These are phyloP conservation scores for Lophiostoma macrostomum DNA, from an alignment of 495 filamentous ascomycete genomes.

Conservation along the genomic window DNA sequence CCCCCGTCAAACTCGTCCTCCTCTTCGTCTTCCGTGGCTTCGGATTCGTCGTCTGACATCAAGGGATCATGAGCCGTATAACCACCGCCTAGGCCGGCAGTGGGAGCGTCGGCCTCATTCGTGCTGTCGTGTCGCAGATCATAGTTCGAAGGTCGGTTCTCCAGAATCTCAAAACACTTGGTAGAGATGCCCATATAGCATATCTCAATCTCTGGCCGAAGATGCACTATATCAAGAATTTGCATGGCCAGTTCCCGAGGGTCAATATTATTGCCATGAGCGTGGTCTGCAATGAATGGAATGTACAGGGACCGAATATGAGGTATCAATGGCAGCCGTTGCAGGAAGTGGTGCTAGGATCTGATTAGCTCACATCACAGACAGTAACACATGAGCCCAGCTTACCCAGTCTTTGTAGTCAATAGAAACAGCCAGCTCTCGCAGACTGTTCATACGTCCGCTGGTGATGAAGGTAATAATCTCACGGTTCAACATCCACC, in stretches of 20 bases:
- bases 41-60: constrained; percentile 52
- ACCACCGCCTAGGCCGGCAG: constrained; percentile 12
- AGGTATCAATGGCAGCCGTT: constrained; percentile 70
- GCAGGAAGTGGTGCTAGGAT: constrained; percentile 87
- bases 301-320: constrained; percentile 78
- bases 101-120: constrained; percentile 26
- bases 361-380: constrained; percentile 29
- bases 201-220: constrained; percentile 80
- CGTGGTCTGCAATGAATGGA: constrained; percentile 64
- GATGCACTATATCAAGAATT: constrained; percentile 78
- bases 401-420: constrained; percentile 86
- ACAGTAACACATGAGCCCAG: background rate
- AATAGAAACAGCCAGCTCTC: constrained; percentile 73
- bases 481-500: constrained; percentile 76
- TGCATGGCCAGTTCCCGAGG: constrained; percentile 76
- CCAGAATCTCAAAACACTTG: constrained; percentile 89
- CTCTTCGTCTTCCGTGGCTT: constrained; percentile 48
- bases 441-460: constrained; percentile 72
- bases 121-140: constrained; percentile 34
- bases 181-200: constrained; percentile 75
- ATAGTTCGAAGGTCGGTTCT: constrained; percentile 54
- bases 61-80: constrained; percentile 32
- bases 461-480: constrained; percentile 76
- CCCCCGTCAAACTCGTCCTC: constrained; percentile 42
- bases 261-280: constrained; percentile 53